Evolutionary conservation across 306 rosid species (phyloP).

Genomic region (Acacia melanoxylon): DNA sequence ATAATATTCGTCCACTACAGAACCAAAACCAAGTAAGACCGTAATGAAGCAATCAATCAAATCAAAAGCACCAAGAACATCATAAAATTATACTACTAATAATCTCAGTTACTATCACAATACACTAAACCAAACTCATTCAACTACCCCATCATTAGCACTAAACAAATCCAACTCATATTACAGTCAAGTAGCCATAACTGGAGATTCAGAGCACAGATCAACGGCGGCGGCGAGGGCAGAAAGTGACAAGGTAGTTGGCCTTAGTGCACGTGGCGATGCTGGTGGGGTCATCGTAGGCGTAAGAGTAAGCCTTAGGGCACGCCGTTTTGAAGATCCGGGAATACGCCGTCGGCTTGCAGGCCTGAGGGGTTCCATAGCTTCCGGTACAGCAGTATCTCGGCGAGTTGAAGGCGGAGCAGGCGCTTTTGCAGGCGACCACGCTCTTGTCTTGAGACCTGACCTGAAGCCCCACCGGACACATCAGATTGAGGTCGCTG

Average conservation of each 20-base stretch:
- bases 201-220: background rate
- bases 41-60: background rate
- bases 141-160: background rate
- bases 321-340: constrained; percentile 86
- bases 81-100: background rate
- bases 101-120: background rate
- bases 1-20: background rate
- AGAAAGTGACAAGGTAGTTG: constrained; percentile 76
- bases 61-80: background rate
- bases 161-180: background rate
- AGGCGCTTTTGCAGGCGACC: constrained; percentile 87
- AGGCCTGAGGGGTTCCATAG: constrained; percentile 78
- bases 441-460: constrained; percentile 64
- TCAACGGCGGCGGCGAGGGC: constrained; percentile 45
- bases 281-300: constrained; percentile 96
- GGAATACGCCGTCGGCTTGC: constrained; percentile 88
- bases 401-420: constrained; percentile 82
- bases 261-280: constrained; percentile 81
- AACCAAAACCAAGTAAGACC: background rate
- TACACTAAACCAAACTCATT: background rate
- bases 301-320: constrained; percentile 87
- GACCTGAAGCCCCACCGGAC: constrained; percentile 88
- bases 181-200: background rate
- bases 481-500: constrained; percentile 82
- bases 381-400: constrained; percentile 85